Evolutionary conservation across 768 basidiomycete species (phyloP), one percentile per base, ranked within the genome.

Genomic region (Termitomyces sp.): DNA sequence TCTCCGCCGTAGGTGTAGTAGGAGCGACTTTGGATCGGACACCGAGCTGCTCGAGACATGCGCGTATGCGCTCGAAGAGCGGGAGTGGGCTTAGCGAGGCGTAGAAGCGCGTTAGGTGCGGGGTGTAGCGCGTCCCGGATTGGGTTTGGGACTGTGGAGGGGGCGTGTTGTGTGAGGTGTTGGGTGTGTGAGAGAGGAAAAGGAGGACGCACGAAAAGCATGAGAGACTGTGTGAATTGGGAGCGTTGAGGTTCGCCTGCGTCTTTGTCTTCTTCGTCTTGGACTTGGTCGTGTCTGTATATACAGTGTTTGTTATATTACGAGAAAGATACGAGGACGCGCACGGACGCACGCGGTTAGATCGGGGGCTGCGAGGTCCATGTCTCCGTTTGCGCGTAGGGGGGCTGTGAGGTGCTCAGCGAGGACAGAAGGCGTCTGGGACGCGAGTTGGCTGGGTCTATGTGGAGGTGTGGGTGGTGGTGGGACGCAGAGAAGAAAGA

Each of bases 21-120:
- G 29, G 29, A 66, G 64, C n/a, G n/a, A n/a, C n/a, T 64, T 82
- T 85, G 67, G 75, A 76, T 63, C 82, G 80, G 29, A 84, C 82
- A 10, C 74, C 75, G 2, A 82, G 63, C 0, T 51, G 61, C 37
- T 77, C 73, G 17, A 92, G 74, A 35, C 77, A 77, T 48, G 82
- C 79, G 52, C 82, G 75, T 51, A 92, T 71, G 56, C 86, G 75
- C 4, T 71, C 64, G 40, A 85, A 65, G 45, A 92, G 73, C 4
- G 80, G 70, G 0, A 72, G 70, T 0, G 89, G 87, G 0, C 76
- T 74, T 4, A 86, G 67, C 0, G 78, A 68, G 0, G 86, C 80
- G 69, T 92, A 94, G 77, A 94, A 94, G 0, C 92, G 86, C 0
- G 92, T 92, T n/a, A 92, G 78, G 58, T 86, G 80, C 0, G 90